Conservation (phyloP, 805 yeast genomes). For the Monosporozyma solicola region DNA sequence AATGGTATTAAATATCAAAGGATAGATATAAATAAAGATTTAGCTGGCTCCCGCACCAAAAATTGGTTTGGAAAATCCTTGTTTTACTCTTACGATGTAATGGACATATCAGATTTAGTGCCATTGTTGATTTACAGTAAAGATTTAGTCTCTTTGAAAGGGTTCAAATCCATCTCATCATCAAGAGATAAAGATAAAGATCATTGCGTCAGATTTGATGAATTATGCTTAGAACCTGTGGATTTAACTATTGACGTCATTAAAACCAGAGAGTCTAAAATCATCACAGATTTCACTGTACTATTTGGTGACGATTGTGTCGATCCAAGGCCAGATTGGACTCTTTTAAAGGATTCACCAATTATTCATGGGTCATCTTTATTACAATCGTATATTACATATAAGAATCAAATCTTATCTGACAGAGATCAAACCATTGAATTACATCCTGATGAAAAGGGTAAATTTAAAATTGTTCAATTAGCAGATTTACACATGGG, state of each 20-base stretch:
- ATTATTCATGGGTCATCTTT: background rate
- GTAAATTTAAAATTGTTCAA: slow-evolving; percentile 70
- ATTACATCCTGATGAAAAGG: slow-evolving; percentile 21
- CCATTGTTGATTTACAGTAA: background rate
- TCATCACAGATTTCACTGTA: slow-evolving; percentile 51
- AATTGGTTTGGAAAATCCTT: slow-evolving; percentile 19
- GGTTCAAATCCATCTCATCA: background rate
- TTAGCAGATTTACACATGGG: slow-evolving; percentile 87
- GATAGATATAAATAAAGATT: slow-evolving; percentile 13
- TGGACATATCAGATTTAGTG: background rate
- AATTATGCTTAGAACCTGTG: background rate
- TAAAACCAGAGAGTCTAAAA: background rate
- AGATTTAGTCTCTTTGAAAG: background rate
- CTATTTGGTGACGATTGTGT: slow-evolving; percentile 64
- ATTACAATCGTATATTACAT: background rate
- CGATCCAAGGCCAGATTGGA: slow-evolving; percentile 75
- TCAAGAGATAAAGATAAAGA: background rate
- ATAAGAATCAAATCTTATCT: background rate
- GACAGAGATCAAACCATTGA: background rate
- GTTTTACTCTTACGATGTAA: slow-evolving; percentile 18
- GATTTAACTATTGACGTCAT: background rate
- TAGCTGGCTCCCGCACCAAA: slow-evolving; percentile 12
- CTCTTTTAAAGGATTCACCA: slow-evolving; percentile 15
- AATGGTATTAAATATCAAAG: background rate
- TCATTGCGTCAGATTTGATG: background rate